These are phyloP conservation scores for Mucuna pruriens DNA, from an alignment of 306 rosid genomes.

Conservation along the genomic window DNA sequence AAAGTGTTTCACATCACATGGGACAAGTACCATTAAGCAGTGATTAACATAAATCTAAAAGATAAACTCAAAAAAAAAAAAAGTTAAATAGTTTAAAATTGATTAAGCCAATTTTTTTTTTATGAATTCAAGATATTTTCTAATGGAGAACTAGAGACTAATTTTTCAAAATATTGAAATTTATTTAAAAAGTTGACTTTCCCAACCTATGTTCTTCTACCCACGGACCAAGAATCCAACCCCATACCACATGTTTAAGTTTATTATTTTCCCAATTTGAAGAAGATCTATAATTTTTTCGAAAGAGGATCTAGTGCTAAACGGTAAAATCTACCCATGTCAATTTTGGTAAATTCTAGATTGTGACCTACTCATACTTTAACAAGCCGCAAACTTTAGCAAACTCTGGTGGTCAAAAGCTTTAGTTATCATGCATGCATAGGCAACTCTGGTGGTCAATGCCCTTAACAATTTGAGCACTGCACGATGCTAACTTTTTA, in stretches of 20 bases:
- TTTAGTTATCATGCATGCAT: too few relatives aligned
- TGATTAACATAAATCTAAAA: background rate
- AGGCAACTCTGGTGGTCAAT: conserved; percentile 29
- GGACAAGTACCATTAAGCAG: background rate
- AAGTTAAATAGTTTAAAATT: too few relatives aligned
- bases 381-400: background rate
- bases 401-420: conserved; percentile 4
- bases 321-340: background rate
- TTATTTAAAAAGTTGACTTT: too few relatives aligned
- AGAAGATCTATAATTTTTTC: background rate
- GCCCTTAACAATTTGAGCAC: background rate
- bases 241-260: too few relatives aligned
- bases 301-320: background rate
- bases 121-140: too few relatives aligned
- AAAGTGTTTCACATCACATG: background rate
- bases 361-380: background rate
- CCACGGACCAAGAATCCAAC: too few relatives aligned
- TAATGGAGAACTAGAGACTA: too few relatives aligned
- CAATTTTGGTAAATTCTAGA: conserved; percentile 4
- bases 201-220: too few relatives aligned
- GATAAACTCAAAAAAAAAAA: too few relatives aligned
- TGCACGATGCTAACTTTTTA: background rate
- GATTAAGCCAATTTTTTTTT: too few relatives aligned
- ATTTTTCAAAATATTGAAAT: too few relatives aligned
- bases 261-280: too few relatives aligned